Conservation (phyloP, 768 basidiomycete genomes). For the Termitomyces eurrhizus region DNA sequence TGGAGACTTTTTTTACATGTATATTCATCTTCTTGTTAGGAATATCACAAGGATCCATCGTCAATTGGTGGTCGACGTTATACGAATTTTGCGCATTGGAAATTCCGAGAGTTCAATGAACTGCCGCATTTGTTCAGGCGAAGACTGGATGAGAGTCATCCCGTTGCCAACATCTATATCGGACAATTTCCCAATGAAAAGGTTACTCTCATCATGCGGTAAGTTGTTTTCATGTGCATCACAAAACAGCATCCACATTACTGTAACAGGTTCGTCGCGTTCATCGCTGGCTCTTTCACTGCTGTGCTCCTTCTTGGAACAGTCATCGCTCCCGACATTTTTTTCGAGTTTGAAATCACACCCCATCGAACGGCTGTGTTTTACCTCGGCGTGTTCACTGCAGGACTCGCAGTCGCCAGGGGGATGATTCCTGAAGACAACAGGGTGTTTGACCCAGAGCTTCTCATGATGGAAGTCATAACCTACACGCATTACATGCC, state of each 20-base stretch:
- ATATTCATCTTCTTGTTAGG: conserved; percentile 43
- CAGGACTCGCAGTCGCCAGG: conserved; percentile 81
- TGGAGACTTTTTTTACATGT: conserved; percentile 8
- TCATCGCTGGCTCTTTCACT: conserved; percentile 94
- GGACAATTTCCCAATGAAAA: conserved; percentile 98
- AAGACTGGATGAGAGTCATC: conserved; percentile 85
- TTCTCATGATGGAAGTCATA: conserved; percentile 89
- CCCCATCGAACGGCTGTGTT: conserved; percentile 91
- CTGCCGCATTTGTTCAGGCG: conserved; percentile 88
- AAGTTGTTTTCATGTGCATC: conserved; percentile 19
- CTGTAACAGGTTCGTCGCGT: conserved; percentile 79
- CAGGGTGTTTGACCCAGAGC: conserved; percentile 88
- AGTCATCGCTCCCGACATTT: conserved; percentile 88
- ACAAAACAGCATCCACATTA: neutral
- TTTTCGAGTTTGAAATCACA: conserved; percentile 93
- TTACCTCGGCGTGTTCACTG: conserved; percentile 86
- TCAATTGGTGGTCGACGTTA: conserved; percentile 90
- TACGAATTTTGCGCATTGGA: conserved; percentile 95
- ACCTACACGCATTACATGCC: conserved; percentile 97
- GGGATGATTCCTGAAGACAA: conserved; percentile 98
- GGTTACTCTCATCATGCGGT: conserved; percentile 87
- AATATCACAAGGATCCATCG: conserved; percentile 98
- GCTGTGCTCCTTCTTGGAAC: conserved; percentile 93
- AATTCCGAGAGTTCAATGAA: conserved; percentile 99
- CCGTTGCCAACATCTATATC: conserved; percentile 90